Percentiles rank a stretch among this genome's conserved stretches.
phyloP scores from a whole-genome alignment of 2,329 filamentous ascomycete genomes.

The Aspergillus felis region DNA sequence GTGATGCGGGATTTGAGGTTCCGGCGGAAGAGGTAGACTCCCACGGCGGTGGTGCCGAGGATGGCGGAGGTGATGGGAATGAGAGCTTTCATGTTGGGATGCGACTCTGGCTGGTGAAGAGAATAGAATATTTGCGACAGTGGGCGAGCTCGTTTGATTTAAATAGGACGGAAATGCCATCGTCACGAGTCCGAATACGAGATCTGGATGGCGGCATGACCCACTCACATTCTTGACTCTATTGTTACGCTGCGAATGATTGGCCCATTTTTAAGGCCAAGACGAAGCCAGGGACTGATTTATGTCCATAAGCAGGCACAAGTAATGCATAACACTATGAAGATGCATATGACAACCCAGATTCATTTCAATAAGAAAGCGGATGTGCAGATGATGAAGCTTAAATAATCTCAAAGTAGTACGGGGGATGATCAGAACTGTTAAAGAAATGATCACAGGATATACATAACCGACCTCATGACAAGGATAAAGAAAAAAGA shows the following conservation, averaged over 20 bases:
- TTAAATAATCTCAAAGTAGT: too few relatives aligned
- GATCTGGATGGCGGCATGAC: too few relatives aligned
- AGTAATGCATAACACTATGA: background rate
- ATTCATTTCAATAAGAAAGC: too few relatives aligned
- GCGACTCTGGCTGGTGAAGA: background rate
- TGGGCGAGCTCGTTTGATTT: background rate
- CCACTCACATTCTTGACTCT: too few relatives aligned
- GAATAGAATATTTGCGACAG: background rate
- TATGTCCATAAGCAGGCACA: background rate
- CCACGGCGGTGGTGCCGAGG: conserved; percentile 34
- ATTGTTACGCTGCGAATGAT: too few relatives aligned
- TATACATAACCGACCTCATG: background rate
- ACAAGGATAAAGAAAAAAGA: background rate
- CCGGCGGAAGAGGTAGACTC: conserved; percentile 21
- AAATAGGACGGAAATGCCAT: too few relatives aligned
- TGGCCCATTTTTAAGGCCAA: too few relatives aligned
- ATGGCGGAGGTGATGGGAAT: conserved; percentile 19
- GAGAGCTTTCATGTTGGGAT: background rate
- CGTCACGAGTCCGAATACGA: too few relatives aligned
- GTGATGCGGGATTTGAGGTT: conserved; percentile 20
- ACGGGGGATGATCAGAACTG: background rate
- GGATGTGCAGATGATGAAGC: background rate
- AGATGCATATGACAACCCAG: too few relatives aligned
- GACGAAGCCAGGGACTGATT: background rate
- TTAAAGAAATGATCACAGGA: background rate